Evolutionary conservation across 192 early-diverging fungal species (phyloP), one percentile per base, ranked within the genome.

Genomic region (Coemansia sp.): DNA sequence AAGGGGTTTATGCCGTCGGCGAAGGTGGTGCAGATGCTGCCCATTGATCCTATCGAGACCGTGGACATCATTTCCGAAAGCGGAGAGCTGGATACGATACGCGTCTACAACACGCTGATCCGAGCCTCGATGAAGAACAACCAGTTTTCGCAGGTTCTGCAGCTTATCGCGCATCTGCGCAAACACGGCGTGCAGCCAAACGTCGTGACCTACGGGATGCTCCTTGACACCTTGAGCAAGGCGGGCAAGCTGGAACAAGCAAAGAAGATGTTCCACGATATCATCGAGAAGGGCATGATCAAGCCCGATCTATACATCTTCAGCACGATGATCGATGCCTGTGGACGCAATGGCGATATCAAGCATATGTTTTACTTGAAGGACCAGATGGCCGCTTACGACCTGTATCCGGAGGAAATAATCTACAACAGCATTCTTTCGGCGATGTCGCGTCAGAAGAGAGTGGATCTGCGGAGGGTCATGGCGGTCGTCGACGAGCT

Each of bases 151-250:
- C 46, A 57, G 29, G 72, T 62, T 3, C 59, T 68, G 56, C 65
- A 71, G 54, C 68, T 80, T 11, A 51, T 74, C 2, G 72, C 32
- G 6, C 78, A 74, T 24, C 42, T 80, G 68, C 68, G 69, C n/a
- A 61, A 55, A 13, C 45, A 71, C 28, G 34, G 24, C 11, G 62
- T 71, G 16, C 23, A 36, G 39, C 60, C 78, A 2, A 80, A 80
- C 46, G 57, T 64, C 7, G 62, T 71, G n/a, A 80, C 78, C 0
- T 80, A 80, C 35, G 65, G 64, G 3, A 27, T 74, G 49, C 72
- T 80, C n/a, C 64, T 80, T 9, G 78, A 80, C 34, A 60, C 65
- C 11, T 65, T 74, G 20, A 74, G 47, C 78, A 80, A 80, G 69
- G 72, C 72, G 6, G 65, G 62, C 1, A 64, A 65, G 18, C 45